Base-by-base conservation (phyloP, 148 eudicot species). In the Amaranthus cruentus region DNA sequence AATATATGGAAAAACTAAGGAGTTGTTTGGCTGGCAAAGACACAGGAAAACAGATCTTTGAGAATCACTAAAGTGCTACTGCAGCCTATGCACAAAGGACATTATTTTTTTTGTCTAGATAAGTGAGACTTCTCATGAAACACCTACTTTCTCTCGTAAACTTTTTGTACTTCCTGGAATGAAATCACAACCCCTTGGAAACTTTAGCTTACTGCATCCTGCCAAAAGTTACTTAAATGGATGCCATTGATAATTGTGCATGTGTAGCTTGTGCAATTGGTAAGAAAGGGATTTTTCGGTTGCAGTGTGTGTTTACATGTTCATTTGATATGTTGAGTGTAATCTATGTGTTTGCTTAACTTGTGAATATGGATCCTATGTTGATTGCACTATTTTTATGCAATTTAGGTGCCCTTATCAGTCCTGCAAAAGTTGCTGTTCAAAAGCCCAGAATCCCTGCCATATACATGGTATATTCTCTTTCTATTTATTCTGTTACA, bases 381-480 rank as follows among this genome's bases (percentile, higher is more conserved):
- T 69, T 9, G 65, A n/a, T 46, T 13, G 53, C 11, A 68, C 70
- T 76, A 48, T 43, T 66, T 67, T 70, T 14, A 55, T 8, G 44
- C 63, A 66, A 14, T 64, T 57, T 68, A 84, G 87, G 81, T 84
- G 85, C 73, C 85, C 87, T 11, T 84, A 60, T 70, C 83, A 82
- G 70, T 82, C 83, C 15, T 84, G 87, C 79, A 84, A 84, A 77
- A 84, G 85, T 74, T 84, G 87, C 79, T 84, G 87, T 73, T 70
- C 83, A 47, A 82, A 84, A 75, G 87, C 87, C 66, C 83, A 82
- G 73, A 84, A 82, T 77, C 87, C 87, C 54, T 84, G 87, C 55
- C 81, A 82, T 57, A 79, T 82, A 55, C 87, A 84, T 72, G 85
- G 85, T 84, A 82, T 58, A 76, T 18, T 50, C 11, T 67, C 55